A percentile compares a stretch with the other conserved stretches of the same genome.
Conservation (phyloP, 805 yeast genomes). For the Candida sakaeoensis region DNA sequence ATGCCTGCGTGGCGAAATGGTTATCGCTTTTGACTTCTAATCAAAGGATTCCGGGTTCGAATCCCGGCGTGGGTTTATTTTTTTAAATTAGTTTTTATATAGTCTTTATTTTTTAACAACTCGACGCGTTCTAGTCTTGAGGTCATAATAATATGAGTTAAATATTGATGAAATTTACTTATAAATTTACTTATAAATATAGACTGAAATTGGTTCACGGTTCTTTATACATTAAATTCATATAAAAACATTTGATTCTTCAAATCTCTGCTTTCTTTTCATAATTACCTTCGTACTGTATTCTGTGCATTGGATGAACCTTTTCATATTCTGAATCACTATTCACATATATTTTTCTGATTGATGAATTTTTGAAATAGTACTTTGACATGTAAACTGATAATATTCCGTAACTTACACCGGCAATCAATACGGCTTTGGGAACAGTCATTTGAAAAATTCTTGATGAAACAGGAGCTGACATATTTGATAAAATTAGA, state of each 20-base stretch:
- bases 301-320: constrained; percentile 13
- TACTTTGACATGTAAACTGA: constrained; percentile 29
- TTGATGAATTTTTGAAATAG: constrained; percentile 27
- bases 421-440: constrained; percentile 31
- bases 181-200: no score
- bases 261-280: no score
- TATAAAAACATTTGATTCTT: not conserved
- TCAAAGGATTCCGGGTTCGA: constrained; percentile 67
- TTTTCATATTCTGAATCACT: constrained; percentile 27
- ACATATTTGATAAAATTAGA: constrained; percentile 1
- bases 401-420: constrained; percentile 29
- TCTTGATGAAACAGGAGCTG: constrained; percentile 4
- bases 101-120: no score
- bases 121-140: no score
- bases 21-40: constrained; percentile 67
- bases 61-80: constrained; percentile 45
- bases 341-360: constrained; percentile 27
- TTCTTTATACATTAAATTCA: not conserved
- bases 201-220: not conserved
- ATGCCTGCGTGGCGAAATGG: constrained; percentile 65
- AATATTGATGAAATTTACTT: no score
- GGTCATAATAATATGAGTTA: no score
- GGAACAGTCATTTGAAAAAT: constrained; percentile 6
- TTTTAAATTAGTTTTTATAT: no score
- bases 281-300: constrained; percentile 10